Conservation (phyloP, 2,329 filamentous ascomycete genomes). For the Penicillium capsulatum region DNA sequence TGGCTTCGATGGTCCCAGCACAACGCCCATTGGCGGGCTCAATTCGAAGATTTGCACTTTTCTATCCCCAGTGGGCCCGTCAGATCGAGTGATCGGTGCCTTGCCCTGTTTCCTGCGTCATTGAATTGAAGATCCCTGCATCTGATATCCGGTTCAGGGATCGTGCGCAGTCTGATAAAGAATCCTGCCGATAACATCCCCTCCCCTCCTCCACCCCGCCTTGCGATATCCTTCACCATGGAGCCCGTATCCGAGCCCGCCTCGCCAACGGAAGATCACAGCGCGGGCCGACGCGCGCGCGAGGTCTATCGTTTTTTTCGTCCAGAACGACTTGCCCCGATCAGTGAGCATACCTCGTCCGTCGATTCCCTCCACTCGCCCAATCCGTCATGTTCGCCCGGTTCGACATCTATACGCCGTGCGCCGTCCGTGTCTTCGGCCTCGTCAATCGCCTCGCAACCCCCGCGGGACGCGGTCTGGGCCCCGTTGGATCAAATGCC, state of each 20-base stretch:
- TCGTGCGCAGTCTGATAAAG: too few species aligned
- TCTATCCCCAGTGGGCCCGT: too few species aligned
- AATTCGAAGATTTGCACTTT: too few species aligned
- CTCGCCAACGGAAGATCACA: constrained; percentile 17
- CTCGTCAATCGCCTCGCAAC: constrained; percentile 2
- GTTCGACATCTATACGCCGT: constrained; percentile 4
- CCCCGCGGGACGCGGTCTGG: constrained; percentile 1
- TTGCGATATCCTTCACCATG: too few species aligned
- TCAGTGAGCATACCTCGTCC: constrained; percentile 1
- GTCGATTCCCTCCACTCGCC: neutral
- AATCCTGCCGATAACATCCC: too few species aligned
- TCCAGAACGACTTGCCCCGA: constrained; percentile 16
- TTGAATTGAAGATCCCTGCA: too few species aligned
- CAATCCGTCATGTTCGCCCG: neutral
- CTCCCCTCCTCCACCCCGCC: too few species aligned
- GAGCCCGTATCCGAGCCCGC: neutral
- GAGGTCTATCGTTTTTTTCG: constrained; percentile 39
- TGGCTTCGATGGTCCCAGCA: neutral
- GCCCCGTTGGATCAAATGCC: constrained; percentile 9
- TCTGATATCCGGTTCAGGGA: too few species aligned
- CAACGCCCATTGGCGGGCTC: neutral
- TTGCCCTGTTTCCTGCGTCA: too few species aligned
- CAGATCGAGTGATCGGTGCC: too few species aligned
- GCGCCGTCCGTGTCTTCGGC: constrained; percentile 5
- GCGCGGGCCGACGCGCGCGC: constrained; percentile 30